phyloP scores from a whole-genome alignment of 441 rosid genomes.

The Metrosideros polymorpha region DNA sequence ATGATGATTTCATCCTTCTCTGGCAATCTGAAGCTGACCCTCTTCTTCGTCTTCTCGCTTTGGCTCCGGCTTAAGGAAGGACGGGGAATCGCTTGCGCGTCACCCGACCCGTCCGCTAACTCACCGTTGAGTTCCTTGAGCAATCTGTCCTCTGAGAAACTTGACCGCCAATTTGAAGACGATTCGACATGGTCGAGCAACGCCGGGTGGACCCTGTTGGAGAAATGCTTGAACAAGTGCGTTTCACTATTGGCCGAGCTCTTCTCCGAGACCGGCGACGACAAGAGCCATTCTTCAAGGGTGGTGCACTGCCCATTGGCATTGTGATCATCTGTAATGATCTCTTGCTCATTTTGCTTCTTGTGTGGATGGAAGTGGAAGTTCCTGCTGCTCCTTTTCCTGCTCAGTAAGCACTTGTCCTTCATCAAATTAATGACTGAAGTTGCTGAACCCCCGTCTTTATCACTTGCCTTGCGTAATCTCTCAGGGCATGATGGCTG shows the following conservation, averaged over 20 bases:
- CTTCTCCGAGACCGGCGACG: constrained; percentile 13
- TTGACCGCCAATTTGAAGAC: background rate
- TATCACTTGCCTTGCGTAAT: background rate
- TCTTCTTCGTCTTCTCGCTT: constrained; percentile 21
- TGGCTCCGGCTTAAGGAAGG: background rate
- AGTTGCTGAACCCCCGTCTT: background rate
- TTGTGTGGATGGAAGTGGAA: background rate
- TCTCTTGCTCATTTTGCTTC: background rate
- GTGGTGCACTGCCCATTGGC: background rate
- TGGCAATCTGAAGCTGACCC: constrained; percentile 36
- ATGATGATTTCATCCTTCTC: constrained; percentile 26
- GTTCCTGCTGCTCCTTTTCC: background rate
- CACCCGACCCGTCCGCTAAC: background rate
- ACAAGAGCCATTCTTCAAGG: constrained; percentile 22
- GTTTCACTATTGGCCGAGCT: constrained; percentile 2
- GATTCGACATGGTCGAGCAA: background rate
- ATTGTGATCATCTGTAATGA: background rate
- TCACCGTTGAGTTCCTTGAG: background rate
- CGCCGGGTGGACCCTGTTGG: constrained; percentile 15
- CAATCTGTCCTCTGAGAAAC: constrained; percentile 5
- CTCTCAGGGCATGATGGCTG: constrained; percentile 1
- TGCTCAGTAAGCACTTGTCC: background rate
- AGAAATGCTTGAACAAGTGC: constrained; percentile 3
- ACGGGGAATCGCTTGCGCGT: background rate
- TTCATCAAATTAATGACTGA: background rate